Base-by-base conservation (phyloP, 1,284 basidiomycete genomes). In the Chiua sp. region DNA sequence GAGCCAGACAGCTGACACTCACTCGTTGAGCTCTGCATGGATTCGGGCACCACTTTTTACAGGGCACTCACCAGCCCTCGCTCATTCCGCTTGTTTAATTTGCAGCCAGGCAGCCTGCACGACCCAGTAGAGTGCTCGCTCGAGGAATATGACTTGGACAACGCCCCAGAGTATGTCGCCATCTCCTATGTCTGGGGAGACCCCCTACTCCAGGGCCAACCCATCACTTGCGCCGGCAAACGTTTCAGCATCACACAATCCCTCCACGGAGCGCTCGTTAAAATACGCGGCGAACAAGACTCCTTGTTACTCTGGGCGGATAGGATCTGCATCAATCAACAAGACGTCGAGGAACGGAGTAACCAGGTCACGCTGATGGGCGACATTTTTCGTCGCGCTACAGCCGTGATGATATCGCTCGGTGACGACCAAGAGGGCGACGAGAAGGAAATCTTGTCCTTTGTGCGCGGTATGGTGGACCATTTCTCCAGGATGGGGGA, bases 351-450 rank as follows among this genome's bases (percentile, higher is more conserved):
- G 32, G 51, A 53, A 28, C 51, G 39, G 37, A 53, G 28, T n/a
- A 39, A 53, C 13, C 51, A 53, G 28, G 39, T 53, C n/a, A 42
- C 30, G 28, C n/a, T 49, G 10, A 55, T 55, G n/a, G n/a, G n/a
- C n/a, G 35, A 37, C 15, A 49, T 55, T 4, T 55, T 55, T 28
- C 35, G 33, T 11, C 12, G 33, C 22, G 47, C 54, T 26, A 23
- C 28, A 10, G 20, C 30, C 23, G 47, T 55, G 32, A 28, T 26
- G 22, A 55, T 55, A 28, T 55, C 47, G 8, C 47, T 55, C 47
- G 47, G 54, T 22, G 35, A 42, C 7, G 54, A 55, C 20, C 46
- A 55, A 4, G n/a, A 55, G 32, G 53, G 46, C 46, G 53, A 55
- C 10, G 53, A 55, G 23, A 48, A 15, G 18, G 32, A 55, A 16